Percentiles rank a stretch among this genome's conserved stretches.
These are phyloP conservation scores for Thecaphora frezii DNA, from an alignment of 1,284 basidiomycete genomes.

Conservation along the genomic window DNA sequence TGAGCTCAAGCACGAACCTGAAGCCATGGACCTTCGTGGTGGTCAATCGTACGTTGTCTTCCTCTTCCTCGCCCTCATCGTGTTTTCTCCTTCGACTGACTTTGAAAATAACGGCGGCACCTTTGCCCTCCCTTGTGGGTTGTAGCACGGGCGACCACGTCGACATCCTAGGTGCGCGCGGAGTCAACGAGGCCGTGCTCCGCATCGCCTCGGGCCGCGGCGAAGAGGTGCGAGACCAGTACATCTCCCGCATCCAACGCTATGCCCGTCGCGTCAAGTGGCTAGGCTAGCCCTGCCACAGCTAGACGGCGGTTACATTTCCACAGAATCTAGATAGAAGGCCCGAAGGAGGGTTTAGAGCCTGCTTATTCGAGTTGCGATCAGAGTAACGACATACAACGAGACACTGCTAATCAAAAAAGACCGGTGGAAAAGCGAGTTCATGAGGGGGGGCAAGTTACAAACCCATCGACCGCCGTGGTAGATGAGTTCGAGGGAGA, in stretches of 20 bases:
- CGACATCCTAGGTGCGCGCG: slow-evolving; percentile 85
- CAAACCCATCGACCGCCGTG: too few species aligned
- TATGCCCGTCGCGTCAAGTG: slow-evolving; percentile 42
- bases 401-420: too few species aligned
- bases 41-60: slow-evolving; percentile 65
- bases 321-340: too few species aligned
- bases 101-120: too few species aligned
- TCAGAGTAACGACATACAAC: too few species aligned
- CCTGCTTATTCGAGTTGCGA: too few species aligned
- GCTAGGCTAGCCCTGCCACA: slow-evolving; percentile 7
- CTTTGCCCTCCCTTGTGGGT: background rate
- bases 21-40: slow-evolving; percentile 75
- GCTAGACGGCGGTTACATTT: too few species aligned
- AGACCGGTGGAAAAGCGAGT: too few species aligned
- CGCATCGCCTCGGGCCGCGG: slow-evolving; percentile 74
- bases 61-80: slow-evolving; percentile 1
- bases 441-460: too few species aligned
- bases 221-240: slow-evolving; percentile 64
- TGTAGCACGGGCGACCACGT: slow-evolving; percentile 66
- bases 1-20: slow-evolving; percentile 85
- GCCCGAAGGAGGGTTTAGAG: too few species aligned
- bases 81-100: background rate
- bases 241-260: slow-evolving; percentile 73
- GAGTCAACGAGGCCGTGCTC: slow-evolving; percentile 85
- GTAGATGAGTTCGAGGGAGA: background rate